Conservation (phyloP, 73 alveolate genomes). For the Paraurostyla sp. region DNA sequence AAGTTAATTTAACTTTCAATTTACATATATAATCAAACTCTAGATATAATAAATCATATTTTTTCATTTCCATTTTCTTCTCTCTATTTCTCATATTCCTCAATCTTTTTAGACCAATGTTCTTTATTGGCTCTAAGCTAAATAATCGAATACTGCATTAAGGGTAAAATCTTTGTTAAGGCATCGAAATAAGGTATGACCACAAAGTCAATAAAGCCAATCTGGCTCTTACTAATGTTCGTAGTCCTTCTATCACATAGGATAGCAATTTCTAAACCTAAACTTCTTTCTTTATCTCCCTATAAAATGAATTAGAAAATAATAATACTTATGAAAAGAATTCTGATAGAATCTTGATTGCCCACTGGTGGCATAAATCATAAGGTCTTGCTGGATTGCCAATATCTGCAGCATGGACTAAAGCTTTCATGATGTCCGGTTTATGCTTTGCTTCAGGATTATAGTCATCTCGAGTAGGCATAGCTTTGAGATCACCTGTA, state of each 20-base stretch:
- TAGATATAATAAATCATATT: not conserved
- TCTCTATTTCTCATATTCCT: constrained; percentile 55
- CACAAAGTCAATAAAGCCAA: constrained; percentile 95
- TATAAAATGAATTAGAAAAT: constrained; percentile 22
- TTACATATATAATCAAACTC: not conserved
- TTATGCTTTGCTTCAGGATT: constrained; percentile 72
- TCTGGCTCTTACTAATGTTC: constrained; percentile 88
- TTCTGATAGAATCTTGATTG: constrained; percentile 71
- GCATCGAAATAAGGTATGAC: constrained; percentile 85
- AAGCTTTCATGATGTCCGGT: constrained; percentile 72
- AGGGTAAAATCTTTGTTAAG: constrained; percentile 56
- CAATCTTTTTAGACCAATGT: constrained; percentile 53
- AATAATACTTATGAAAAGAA: constrained; percentile 67
- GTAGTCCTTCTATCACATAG: constrained; percentile 95
- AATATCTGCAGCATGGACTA: constrained; percentile 86
- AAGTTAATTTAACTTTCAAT: not conserved
- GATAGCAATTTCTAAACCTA: constrained; percentile 88
- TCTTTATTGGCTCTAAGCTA: constrained; percentile 44
- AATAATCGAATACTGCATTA: not conserved
- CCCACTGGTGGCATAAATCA: constrained; percentile 77
- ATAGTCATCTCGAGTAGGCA: constrained; percentile 41
- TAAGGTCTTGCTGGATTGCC: constrained; percentile 79
- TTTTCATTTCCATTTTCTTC: constrained; percentile 43
- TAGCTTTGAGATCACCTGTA: constrained; percentile 58
- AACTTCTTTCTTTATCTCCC: constrained; percentile 93